A percentile compares a stretch with the other conserved stretches of the same genome.
These are phyloP conservation scores for Lactarius sp. DNA, from an alignment of 768 basidiomycete species.

Conservation along the genomic window DNA sequence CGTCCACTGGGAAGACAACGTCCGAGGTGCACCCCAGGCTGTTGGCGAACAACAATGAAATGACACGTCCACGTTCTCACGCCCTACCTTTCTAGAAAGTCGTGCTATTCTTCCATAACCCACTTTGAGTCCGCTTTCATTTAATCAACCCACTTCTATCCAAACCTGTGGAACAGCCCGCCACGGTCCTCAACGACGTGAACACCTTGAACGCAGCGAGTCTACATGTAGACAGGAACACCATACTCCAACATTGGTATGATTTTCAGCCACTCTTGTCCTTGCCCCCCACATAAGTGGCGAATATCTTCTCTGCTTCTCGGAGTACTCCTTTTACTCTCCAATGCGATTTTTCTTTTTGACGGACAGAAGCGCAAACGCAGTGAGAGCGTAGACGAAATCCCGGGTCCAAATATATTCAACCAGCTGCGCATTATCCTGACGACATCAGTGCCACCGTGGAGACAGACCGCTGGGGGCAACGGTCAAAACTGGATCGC, in stretches of 20 bases:
- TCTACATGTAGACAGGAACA: not conserved
- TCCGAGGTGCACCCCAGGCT: too few relatives aligned
- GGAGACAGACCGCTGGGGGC: not conserved
- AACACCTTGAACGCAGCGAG: too few relatives aligned
- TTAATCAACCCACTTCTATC: not conserved
- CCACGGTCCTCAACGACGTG: not conserved
- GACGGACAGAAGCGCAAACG: not conserved
- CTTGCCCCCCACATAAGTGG: not conserved
- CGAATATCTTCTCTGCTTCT: too few relatives aligned
- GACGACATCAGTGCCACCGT: not conserved
- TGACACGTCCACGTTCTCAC: too few relatives aligned
- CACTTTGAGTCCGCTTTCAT: not conserved
- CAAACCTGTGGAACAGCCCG: not conserved
- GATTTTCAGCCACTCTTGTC: not conserved
- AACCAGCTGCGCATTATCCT: not conserved
- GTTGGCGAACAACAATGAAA: too few relatives aligned
- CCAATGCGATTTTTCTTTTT: not conserved
- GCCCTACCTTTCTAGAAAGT: not conserved
- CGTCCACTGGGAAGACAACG: not conserved
- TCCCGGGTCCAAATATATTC: not conserved
- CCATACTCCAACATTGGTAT: not conserved
- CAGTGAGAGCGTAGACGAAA: not conserved
- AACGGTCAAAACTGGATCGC: too few relatives aligned
- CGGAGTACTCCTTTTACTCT: not conserved
- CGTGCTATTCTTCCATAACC: not conserved